Evolutionary conservation across 805 yeast species (phyloP).

Genomic region (Naumovozyma castellii): DNA sequence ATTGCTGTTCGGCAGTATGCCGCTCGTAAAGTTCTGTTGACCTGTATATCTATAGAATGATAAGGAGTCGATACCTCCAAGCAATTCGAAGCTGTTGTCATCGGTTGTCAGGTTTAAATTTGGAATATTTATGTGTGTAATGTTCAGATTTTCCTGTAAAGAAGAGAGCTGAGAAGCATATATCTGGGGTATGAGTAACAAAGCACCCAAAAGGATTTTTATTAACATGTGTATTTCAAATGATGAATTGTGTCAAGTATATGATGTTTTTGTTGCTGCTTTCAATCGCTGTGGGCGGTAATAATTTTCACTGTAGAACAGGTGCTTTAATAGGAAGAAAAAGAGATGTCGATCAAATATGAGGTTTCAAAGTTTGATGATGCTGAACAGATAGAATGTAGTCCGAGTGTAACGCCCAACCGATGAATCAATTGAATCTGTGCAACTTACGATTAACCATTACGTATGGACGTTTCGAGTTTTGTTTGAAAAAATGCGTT

Average conservation of each 20-base stretch:
- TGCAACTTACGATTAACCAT: no score
- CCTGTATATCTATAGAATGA: slow-evolving; percentile 23
- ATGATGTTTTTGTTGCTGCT: no score
- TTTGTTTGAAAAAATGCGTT: background rate
- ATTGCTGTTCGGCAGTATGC: slow-evolving; percentile 4
- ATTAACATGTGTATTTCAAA: background rate
- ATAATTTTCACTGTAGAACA: no score
- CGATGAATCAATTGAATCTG: no score
- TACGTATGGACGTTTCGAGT: background rate
- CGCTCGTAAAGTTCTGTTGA: slow-evolving; percentile 25
- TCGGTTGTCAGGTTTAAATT: slow-evolving; percentile 7
- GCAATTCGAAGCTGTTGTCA: slow-evolving; percentile 12
- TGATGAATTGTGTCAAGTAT: no score
- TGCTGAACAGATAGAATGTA: no score
- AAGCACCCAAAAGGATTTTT: background rate
- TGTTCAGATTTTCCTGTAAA: slow-evolving; percentile 10
- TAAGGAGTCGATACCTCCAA: slow-evolving; percentile 17
- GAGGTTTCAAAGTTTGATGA: no score
- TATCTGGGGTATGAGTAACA: background rate
- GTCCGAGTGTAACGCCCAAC: no score
- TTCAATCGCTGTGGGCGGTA: no score
- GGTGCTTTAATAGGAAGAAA: no score
- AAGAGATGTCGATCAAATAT: no score
- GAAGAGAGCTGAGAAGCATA: slow-evolving; percentile 15
- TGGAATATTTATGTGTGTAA: slow-evolving; percentile 8